Evolutionary conservation across 2,329 filamentous ascomycete species (phyloP).

Genomic region (Talaromyces sp.): DNA sequence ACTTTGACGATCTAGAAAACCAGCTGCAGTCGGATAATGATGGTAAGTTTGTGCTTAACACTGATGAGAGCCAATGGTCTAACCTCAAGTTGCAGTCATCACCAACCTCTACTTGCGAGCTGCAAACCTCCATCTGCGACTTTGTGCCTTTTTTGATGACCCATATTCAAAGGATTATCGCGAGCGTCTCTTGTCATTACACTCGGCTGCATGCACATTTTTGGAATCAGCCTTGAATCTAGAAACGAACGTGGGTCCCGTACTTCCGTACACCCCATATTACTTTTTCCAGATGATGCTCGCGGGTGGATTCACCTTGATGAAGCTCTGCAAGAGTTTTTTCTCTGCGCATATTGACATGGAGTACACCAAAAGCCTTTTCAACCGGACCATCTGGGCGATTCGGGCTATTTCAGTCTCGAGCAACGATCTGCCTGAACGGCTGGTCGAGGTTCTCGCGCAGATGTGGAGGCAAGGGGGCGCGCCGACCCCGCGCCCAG

Average conservation of each 20-base stretch:
- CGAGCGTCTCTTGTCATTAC: slow-evolving; percentile 41
- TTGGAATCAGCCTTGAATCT: slow-evolving; percentile 44
- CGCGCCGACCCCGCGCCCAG: slow-evolving; percentile 23
- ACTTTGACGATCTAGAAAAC: slow-evolving; percentile 50
- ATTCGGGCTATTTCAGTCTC: slow-evolving; percentile 58
- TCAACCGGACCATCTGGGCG: slow-evolving; percentile 55
- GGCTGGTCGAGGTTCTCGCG: slow-evolving; percentile 61
- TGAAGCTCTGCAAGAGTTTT: slow-evolving; percentile 64
- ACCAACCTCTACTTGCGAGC: slow-evolving; percentile 46
- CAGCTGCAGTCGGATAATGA: slow-evolving; percentile 41
- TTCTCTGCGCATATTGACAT: slow-evolving; percentile 55
- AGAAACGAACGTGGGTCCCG: slow-evolving; percentile 41
- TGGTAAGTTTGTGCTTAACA: slow-evolving; percentile 23
- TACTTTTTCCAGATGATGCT: slow-evolving; percentile 66
- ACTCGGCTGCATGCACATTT: slow-evolving; percentile 43
- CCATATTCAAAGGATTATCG: slow-evolving; percentile 43
- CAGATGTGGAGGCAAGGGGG: slow-evolving; percentile 58
- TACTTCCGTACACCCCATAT: slow-evolving; percentile 52
- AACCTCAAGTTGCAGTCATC: slow-evolving; percentile 28
- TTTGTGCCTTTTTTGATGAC: slow-evolving; percentile 49
- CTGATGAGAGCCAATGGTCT: slow-evolving; percentile 4
- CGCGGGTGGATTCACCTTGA: slow-evolving; percentile 58
- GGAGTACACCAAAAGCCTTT: slow-evolving; percentile 52
- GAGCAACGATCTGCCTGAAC: slow-evolving; percentile 60
- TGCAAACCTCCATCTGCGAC: slow-evolving; percentile 43